Evolutionary conservation across 352 stramenopile species (phyloP).

Genomic region (Phytophthora quininea): DNA sequence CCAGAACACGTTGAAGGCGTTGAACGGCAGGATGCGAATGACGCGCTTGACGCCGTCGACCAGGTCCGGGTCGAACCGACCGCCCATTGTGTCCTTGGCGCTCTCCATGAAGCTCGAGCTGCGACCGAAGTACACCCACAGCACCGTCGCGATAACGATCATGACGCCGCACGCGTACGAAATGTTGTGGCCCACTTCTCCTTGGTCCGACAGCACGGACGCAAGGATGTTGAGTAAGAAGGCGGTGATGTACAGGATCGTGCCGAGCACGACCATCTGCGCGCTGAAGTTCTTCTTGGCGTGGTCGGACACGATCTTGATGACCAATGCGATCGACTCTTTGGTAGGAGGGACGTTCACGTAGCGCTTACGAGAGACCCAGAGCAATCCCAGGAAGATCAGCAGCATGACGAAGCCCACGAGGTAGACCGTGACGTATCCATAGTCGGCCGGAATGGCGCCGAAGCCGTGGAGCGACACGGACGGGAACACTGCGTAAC

Average conservation of each 20-base stretch:
- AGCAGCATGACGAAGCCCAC: constrained; percentile 53
- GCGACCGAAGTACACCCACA: constrained; percentile 53
- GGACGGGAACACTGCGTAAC: constrained; percentile 76
- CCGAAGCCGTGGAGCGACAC: constrained; percentile 74
- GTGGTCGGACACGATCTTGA: constrained; percentile 41
- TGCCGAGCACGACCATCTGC: constrained; percentile 39
- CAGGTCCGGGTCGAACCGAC: constrained; percentile 40
- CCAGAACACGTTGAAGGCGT: constrained; percentile 67
- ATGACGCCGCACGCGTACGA: constrained; percentile 48
- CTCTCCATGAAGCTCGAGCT: constrained; percentile 52
- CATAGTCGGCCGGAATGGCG: constrained; percentile 42
- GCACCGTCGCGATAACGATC: constrained; percentile 35
- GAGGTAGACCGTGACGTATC: constrained; percentile 61
- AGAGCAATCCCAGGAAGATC: constrained; percentile 44
- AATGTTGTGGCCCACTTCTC: constrained; percentile 41
- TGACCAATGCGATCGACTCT: constrained; percentile 45
- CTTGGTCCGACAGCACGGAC: constrained; percentile 47
- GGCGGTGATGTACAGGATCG: constrained; percentile 37
- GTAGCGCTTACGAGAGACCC: constrained; percentile 46
- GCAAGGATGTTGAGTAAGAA: constrained; percentile 60
- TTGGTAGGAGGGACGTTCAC: constrained; percentile 45
- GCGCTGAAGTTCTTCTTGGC: constrained; percentile 34
- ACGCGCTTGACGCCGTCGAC: constrained; percentile 65
- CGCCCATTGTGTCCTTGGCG: constrained; percentile 45
- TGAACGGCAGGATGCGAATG: constrained; percentile 33